Evolutionary conservation across 2,329 filamentous ascomycete species (phyloP), one percentile per base, ranked within the genome.

Genomic region (Hyphodiscus sp.): DNA sequence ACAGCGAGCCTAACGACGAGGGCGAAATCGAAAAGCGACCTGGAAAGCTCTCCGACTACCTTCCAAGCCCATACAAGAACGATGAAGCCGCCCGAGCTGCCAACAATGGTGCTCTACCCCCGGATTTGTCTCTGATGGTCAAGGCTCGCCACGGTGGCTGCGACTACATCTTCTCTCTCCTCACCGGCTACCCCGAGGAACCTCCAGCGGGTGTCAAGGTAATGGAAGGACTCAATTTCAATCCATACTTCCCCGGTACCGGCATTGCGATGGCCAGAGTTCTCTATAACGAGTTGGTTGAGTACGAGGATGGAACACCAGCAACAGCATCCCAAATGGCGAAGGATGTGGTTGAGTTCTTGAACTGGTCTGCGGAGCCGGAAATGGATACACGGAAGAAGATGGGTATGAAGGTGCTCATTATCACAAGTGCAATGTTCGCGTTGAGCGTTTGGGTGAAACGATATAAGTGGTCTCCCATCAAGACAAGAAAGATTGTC

Each of bases 311-410:
- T 65, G 91, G 82, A 60, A 99, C 94, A 43, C 89, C 91, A 50
- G 94, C 94, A 48, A 89, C 92, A 58, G 91, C 91, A 63, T 96
- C 92, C 60, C 94, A 99, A 78, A 99, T 99, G 94, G 94, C 94
- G 74, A 99, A 99, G 86, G 94, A 99, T 67, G 94, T 99, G 57
- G 85, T 88, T 57, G 94, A 99, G 77, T 99, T 99, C 80, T 82
- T 99, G 70, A 97, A 99, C 86, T 99, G 94, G 94, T 82, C 94
- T 51, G 91, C 94, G 54, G 94, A 99, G 79, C 94, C 94, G 47
- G 94, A 99, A 81, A 96, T 96, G 91, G 94, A 99, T 70, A 86
- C 96, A 71, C 88, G 94, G 71, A 99, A 99, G 88, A 94, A 91
- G 80, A 99, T 97, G 94, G 94, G 94, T 68, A 85, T 95, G 82